phyloP scores from a whole-genome alignment of 2,329 filamentous ascomycete genomes.

The Cladosporium oxysporum region DNA sequence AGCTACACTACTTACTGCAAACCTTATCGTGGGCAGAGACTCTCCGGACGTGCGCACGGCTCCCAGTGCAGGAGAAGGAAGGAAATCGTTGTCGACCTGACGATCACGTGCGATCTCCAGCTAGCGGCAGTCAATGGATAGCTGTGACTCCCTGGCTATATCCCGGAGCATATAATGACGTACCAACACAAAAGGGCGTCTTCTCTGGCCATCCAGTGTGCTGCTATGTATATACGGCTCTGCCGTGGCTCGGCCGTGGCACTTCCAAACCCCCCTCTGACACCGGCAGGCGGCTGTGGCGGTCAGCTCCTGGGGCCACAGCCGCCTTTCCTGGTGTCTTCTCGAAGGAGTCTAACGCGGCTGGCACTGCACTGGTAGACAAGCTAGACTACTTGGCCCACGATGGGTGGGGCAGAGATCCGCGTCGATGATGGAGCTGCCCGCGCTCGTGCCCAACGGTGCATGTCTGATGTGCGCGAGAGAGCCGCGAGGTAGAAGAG shows the following conservation, averaged over 20 bases:
- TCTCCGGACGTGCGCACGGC: not conserved
- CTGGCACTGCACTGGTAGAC: not conserved
- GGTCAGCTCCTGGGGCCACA: not conserved
- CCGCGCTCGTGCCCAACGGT: slow-evolving; percentile 17
- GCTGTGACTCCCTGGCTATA: not conserved
- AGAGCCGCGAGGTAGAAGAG: not conserved
- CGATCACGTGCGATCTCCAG: slow-evolving; percentile 5
- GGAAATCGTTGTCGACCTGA: slow-evolving; percentile 1
- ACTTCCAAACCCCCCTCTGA: not conserved
- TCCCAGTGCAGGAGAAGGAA: not conserved
- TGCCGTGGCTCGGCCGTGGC: not conserved
- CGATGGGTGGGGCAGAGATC: slow-evolving; percentile 13
- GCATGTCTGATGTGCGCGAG: slow-evolving; percentile 12
- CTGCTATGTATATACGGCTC: not conserved
- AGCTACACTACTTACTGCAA: not conserved
- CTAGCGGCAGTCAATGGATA: not conserved
- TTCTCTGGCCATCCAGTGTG: not conserved
- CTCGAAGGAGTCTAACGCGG: slow-evolving; percentile 12
- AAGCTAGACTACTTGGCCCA: not conserved
- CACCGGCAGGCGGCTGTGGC: slow-evolving; percentile 15
- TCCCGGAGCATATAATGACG: not conserved
- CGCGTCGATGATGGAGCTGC: slow-evolving; percentile 20
- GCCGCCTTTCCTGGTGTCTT: slow-evolving; percentile 17
- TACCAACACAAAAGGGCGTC: not conserved
- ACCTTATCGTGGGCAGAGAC: slow-evolving; percentile 9